These are phyloP conservation scores for Magnolia officinalis DNA, from an alignment of 164 flowering plant genomes.

Conservation along the genomic window DNA sequence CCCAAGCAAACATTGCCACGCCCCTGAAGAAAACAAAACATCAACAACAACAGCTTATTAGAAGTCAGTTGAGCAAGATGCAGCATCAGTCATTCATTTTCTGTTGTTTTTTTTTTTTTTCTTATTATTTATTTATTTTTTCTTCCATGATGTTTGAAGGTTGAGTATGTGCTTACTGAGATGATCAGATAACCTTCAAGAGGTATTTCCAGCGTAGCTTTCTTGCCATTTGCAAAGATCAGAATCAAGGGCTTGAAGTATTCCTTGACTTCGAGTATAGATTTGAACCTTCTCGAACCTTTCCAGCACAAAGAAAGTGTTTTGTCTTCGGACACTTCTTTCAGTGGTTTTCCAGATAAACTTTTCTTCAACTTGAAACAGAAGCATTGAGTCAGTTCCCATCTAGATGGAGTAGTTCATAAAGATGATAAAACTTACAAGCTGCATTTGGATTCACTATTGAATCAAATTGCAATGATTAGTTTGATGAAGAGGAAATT, in stretches of 20 bases:
- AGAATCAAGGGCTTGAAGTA: constrained; percentile 56
- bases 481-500: too few relatives aligned
- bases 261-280: constrained; percentile 47
- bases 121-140: not conserved
- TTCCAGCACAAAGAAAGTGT: constrained; percentile 86
- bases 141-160: not conserved
- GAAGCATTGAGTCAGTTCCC: not conserved
- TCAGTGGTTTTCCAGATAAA: constrained; percentile 53
- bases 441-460: too few relatives aligned
- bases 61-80: too few relatives aligned
- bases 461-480: not conserved
- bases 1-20: constrained; percentile 83
- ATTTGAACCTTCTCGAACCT: constrained; percentile 57
- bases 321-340: constrained; percentile 40
- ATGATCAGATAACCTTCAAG: constrained; percentile 79
- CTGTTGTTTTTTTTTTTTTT: not conserved
- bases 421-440: not conserved
- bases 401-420: not conserved
- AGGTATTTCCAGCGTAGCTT: constrained; percentile 46
- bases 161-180: constrained; percentile 40
- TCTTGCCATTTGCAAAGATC: constrained; percentile 48
- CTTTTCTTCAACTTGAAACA: constrained; percentile 51
- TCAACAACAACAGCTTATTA: too few relatives aligned
- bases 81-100: constrained; percentile 1
- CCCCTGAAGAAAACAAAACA: constrained; percentile 31